Conservation (phyloP, 1,284 basidiomycete species). For the Cystobasidium pallidum region DNA sequence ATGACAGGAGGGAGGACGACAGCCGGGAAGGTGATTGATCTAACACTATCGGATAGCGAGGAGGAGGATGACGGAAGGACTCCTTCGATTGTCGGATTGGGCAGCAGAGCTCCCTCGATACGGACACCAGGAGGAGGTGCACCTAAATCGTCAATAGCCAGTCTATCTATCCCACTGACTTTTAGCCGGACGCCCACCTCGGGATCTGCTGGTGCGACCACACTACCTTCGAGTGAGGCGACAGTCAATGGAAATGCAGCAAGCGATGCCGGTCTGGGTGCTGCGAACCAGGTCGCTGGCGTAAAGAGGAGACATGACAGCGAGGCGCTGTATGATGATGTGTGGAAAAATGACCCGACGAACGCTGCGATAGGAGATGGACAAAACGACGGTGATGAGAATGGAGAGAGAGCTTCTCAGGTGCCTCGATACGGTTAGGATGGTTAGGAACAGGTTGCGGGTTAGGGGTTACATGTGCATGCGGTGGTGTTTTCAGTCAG, state of each 20-base stretch:
- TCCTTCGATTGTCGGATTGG: conserved; percentile 30
- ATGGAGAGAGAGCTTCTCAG: conserved; percentile 19
- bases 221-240: background rate
- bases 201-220: background rate
- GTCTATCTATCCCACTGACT: background rate
- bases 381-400: background rate
- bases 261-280: background rate
- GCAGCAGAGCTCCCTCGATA: conserved; percentile 12
- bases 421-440: conserved; percentile 20
- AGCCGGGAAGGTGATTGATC: conserved; percentile 42
- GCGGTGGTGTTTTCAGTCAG: no score
- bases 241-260: background rate
- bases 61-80: conserved; percentile 29
- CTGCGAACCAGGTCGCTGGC: background rate
- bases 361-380: background rate
- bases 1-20: background rate
- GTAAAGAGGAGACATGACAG: conserved; percentile 18
- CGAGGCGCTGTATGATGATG: conserved; percentile 19
- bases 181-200: background rate
- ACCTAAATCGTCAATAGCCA: background rate
- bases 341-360: background rate
- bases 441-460: no score
- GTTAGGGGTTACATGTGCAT: no score
- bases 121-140: background rate
- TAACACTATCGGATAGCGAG: conserved; percentile 43